Evolutionary conservation across 1,139 yeast genomes (phyloP).

Genomic region (Dujonia santamariae): DNA sequence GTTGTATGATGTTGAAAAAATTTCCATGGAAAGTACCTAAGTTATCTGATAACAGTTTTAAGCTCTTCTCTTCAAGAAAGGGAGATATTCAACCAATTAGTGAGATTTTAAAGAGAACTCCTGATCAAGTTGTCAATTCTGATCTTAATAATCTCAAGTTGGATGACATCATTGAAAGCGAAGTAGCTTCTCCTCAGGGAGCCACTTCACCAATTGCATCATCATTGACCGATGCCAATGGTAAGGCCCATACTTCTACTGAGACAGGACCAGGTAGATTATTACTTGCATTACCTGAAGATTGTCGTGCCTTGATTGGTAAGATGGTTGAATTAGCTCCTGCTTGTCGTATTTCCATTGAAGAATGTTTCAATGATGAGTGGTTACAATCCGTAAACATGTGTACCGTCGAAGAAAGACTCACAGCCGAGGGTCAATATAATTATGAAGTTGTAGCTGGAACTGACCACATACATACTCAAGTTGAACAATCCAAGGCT

Average conservation of each 20-base stretch:
- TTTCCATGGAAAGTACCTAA: conserved; percentile 99
- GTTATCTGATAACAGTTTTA: conserved; percentile 77
- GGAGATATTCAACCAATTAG: conserved; percentile 43
- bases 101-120: conserved; percentile 40
- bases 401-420: conserved; percentile 57
- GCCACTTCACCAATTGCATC: conserved; percentile 6
- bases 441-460: conserved; percentile 35
- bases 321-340: conserved; percentile 82
- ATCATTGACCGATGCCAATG: conserved; percentile 23
- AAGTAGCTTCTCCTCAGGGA: conserved; percentile 5
- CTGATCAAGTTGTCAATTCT: conserved; percentile 19
- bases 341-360: conserved; percentile 81
- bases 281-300: conserved; percentile 66
- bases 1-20: conserved; percentile 91
- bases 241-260: conserved; percentile 50
- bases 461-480: conserved; percentile 74
- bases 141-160: conserved; percentile 13
- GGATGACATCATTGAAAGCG: conserved; percentile 33
- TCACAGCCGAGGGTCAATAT: conserved; percentile 30
- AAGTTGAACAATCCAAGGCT: conserved; percentile 89
- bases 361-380: conserved; percentile 74
- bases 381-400: conserved; percentile 68
- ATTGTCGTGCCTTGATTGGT: conserved; percentile 61
- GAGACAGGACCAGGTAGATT: conserved; percentile 71
- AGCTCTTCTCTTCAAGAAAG: conserved; percentile 48